Percentiles rank a stretch among this genome's conserved stretches.
Evolutionary conservation across 495 filamentous ascomycete genomes (phyloP).

Genomic region (Neurospora sp.): DNA sequence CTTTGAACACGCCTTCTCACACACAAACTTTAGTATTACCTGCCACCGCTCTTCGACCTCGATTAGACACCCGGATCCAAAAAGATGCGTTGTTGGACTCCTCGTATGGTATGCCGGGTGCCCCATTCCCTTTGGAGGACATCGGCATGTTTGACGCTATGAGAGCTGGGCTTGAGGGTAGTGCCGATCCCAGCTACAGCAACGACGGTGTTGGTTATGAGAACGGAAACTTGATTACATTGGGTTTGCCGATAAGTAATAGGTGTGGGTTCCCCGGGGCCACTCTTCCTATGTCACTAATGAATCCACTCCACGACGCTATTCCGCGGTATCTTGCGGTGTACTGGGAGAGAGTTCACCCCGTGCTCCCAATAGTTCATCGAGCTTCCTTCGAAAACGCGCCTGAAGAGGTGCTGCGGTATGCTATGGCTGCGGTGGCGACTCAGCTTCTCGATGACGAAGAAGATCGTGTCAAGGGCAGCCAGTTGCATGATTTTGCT

Average conservation of each 20-base stretch:
- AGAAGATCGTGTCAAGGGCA: conserved; percentile 36
- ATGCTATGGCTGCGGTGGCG: conserved; percentile 40
- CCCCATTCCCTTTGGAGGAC: conserved; percentile 6
- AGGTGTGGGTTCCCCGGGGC: conserved; percentile 14
- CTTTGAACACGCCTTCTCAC: conserved; percentile 31
- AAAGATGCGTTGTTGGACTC: conserved; percentile 19
- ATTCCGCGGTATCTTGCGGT: conserved; percentile 33
- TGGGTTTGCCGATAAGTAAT: conserved; percentile 18
- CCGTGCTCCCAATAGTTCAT: conserved; percentile 34
- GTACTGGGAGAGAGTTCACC: conserved; percentile 37
- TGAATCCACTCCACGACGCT: conserved; percentile 18
- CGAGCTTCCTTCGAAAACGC: conserved; percentile 26
- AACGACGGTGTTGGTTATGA: conserved; percentile 6
- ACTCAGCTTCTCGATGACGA: conserved; percentile 33
- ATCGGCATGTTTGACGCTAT: conserved; percentile 11
- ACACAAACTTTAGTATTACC: conserved; percentile 30
- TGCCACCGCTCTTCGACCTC: conserved; percentile 11
- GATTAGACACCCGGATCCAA: conserved; percentile 18
- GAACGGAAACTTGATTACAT: conserved; percentile 18
- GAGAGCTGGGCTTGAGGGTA: conserved; percentile 4
- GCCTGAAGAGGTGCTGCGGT: conserved; percentile 31
- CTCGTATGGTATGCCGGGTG: conserved; percentile 7
- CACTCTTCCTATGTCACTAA: conserved; percentile 24
- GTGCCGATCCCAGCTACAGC: conserved; percentile 4
- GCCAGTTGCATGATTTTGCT: conserved; percentile 35